A percentile compares a stretch with the other conserved stretches of the same genome.
Evolutionary conservation across 2,329 filamentous ascomycete genomes (phyloP).

Genomic region (Pseudopithomyces chartarum): DNA sequence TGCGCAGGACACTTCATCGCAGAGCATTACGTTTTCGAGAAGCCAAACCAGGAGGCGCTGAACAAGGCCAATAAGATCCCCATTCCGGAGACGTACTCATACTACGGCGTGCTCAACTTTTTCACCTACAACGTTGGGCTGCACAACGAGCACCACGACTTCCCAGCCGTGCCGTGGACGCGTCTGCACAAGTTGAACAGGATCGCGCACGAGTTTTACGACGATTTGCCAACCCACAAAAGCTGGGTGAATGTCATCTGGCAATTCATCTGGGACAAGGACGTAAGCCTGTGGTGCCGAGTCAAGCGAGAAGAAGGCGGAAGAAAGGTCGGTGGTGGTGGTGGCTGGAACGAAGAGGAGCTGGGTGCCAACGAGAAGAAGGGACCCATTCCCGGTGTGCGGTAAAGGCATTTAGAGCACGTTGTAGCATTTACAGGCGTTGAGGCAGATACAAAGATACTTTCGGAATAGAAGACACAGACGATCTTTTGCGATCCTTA

Average conservation of each 20-base stretch:
- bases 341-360: slow-evolving; percentile 54
- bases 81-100: slow-evolving; percentile 93
- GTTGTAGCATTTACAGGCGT: slow-evolving; percentile 1
- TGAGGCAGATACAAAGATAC: background rate
- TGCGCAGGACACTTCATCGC: slow-evolving; percentile 98
- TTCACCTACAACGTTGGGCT: slow-evolving; percentile 96
- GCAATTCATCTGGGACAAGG: slow-evolving; percentile 91
- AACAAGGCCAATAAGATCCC: slow-evolving; percentile 56
- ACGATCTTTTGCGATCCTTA: too few species aligned
- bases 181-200: slow-evolving; percentile 75
- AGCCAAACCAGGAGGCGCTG: slow-evolving; percentile 57
- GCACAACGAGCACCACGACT: slow-evolving; percentile 99
- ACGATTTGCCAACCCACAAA: slow-evolving; percentile 79
- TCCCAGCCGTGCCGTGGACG: slow-evolving; percentile 96
- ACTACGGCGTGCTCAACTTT: slow-evolving; percentile 91
- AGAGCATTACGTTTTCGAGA: slow-evolving; percentile 71
- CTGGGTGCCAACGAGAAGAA: slow-evolving; percentile 54
- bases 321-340: slow-evolving; percentile 57
- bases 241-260: slow-evolving; percentile 94
- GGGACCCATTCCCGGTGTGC: slow-evolving; percentile 50
- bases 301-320: slow-evolving; percentile 89
- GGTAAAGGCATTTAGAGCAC: slow-evolving; percentile 9
- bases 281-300: slow-evolving; percentile 86
- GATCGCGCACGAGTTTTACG: slow-evolving; percentile 90
- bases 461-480: too few species aligned